Base-by-base conservation (phyloP, 2,329 filamentous ascomycete species). In the Sarocladiaceae sp. region DNA sequence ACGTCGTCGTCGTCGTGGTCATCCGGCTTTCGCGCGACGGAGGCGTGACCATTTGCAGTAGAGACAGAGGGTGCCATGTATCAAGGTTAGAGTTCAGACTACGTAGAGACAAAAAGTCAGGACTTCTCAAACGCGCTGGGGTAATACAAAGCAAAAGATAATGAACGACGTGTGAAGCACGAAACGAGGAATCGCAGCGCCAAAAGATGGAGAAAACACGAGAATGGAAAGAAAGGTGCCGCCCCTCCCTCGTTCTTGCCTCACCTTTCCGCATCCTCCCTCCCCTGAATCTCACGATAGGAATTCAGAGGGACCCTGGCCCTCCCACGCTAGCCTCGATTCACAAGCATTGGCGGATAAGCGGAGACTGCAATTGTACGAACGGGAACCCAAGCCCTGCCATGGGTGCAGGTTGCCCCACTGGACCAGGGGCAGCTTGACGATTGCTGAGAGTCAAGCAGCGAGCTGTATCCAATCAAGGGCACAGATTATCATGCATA, bases 241-340 rank as follows among this genome's bases (percentile, higher is more conserved):
- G 37, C 37, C 37, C 40, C 40, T 29, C 40, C 29, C 29, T 33
- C 29, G n/a, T n/a, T n/a, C n/a, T n/a, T n/a, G 12, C 22, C 22
- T 17, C 29, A 10, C 13, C 25, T n/a, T 15, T n/a, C 23, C 8
- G 22, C 12, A 13, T 20, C 26, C 4, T 5, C 25, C 23, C 44
- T 48, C 44, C 44, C 44, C 44, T 48, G 44, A 33, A 48, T 33
- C 44, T 28, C 44, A 48, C 44, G 44, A 48, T 48, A 22, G 44
- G 40, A 44, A 44, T 44, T n/a, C 40, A 15, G 7, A 5, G 40
- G n/a, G n/a, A n/a, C n/a, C n/a, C n/a, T n/a, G n/a, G n/a, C n/a
- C n/a, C n/a, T n/a, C n/a, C n/a, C 40, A 7, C 40, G 23, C 40
- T 44, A 44, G 23, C 40, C 15, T 44, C 40, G 20, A 44, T 44